Percentiles rank a stretch among this genome's conserved stretches.
phyloP scores from a whole-genome alignment of 306 rosid species.

The Fragaria vesca region DNA sequence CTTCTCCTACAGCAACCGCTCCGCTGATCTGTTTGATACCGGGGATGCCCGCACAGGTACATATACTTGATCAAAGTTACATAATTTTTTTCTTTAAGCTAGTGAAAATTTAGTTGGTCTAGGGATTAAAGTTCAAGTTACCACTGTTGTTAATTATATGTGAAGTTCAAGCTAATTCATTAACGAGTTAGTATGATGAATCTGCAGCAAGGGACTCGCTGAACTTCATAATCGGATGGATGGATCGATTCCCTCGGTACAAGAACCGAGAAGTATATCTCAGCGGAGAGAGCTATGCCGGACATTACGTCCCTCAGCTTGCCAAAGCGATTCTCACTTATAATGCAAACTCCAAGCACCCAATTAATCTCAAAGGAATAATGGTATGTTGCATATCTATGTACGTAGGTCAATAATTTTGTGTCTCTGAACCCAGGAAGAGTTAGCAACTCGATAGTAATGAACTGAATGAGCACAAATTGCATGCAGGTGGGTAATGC shows the following conservation, averaged over 20 bases:
- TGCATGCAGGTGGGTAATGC: slow-evolving; percentile 85
- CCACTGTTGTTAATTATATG: background rate
- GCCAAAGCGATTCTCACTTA: slow-evolving; percentile 65
- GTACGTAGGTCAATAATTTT: background rate
- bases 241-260: slow-evolving; percentile 80
- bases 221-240: slow-evolving; percentile 70
- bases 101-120: background rate
- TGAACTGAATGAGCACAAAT: background rate
- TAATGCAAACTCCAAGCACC: slow-evolving; percentile 51
- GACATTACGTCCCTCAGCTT: slow-evolving; percentile 93
- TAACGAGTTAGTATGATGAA: slow-evolving; percentile 1
- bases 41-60: slow-evolving; percentile 91
- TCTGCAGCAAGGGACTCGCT: slow-evolving; percentile 75
- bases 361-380: slow-evolving; percentile 74
- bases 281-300: slow-evolving; percentile 97
- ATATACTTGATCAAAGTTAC: background rate
- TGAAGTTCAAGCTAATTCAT: background rate
- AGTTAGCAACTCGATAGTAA: background rate
- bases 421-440: background rate
- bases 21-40: slow-evolving; percentile 65
- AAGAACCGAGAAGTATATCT: slow-evolving; percentile 65
- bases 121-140: background rate
- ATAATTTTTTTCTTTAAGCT: background rate
- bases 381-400: slow-evolving; percentile 42
- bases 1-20: slow-evolving; percentile 84